These are phyloP conservation scores for Xylaria sp. DNA, from an alignment of 495 filamentous ascomycete genomes.

Conservation along the genomic window DNA sequence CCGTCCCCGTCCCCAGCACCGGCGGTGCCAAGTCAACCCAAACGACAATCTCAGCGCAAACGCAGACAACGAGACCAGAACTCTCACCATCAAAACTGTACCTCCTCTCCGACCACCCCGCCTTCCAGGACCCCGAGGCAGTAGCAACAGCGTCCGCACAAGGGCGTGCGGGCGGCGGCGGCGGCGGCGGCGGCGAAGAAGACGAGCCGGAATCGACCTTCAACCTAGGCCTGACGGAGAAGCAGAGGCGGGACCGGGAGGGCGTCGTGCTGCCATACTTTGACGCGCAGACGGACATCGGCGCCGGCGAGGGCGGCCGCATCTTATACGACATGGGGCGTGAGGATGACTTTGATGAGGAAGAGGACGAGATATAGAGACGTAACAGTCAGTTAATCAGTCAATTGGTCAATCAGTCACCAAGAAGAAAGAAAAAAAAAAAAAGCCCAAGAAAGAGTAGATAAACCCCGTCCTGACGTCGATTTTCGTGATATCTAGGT, in stretches of 20 bases:
- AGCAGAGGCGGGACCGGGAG: constrained; percentile 83
- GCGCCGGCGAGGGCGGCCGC: constrained; percentile 80
- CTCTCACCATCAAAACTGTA: constrained; percentile 49
- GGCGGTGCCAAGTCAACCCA: neutral
- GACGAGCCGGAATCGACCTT: constrained; percentile 73
- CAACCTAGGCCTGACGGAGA: constrained; percentile 84
- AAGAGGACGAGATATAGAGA: constrained; percentile 91
- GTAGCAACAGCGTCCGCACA: constrained; percentile 34
- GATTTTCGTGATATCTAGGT: constrained; percentile 28
- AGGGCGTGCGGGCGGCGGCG: too few species aligned
- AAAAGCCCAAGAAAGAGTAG: neutral
- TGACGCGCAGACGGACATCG: constrained; percentile 84
- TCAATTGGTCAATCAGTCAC: too few species aligned
- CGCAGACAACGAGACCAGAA: constrained; percentile 39
- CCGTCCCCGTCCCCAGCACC: neutral
- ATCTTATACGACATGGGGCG: constrained; percentile 96
- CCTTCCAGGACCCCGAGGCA: constrained; percentile 61
- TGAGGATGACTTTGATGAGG: constrained; percentile 98
- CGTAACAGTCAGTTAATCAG: too few species aligned
- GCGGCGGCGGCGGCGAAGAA: constrained; percentile 56
- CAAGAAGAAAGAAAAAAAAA: neutral
- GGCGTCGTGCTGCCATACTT: constrained; percentile 93
- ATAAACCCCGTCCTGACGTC: neutral
- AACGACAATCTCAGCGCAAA: constrained; percentile 26
- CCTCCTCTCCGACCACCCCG: constrained; percentile 79